Conservation (phyloP, 2,329 filamentous ascomycete species). For the Pyrenochaeta sp. region DNA sequence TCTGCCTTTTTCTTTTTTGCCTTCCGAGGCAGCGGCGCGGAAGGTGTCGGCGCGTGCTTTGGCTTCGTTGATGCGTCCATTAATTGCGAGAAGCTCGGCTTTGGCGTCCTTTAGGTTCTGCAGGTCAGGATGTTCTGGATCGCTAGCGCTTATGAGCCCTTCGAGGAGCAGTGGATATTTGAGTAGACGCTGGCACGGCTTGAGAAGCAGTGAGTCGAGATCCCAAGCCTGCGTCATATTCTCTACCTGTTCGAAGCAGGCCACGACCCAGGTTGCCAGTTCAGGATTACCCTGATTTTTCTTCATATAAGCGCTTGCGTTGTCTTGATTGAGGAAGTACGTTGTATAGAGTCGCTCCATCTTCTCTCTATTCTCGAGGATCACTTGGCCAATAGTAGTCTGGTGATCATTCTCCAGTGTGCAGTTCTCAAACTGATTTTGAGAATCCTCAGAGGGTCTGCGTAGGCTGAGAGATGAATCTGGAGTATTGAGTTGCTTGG, state of each 20-base stretch:
- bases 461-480: constrained; percentile 26
- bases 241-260: constrained; percentile 90
- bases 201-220: constrained; percentile 93
- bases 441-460: constrained; percentile 29
- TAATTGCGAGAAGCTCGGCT: constrained; percentile 70
- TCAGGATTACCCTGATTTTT: constrained; percentile 64
- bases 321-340: constrained; percentile 71
- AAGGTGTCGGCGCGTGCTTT: constrained; percentile 96
- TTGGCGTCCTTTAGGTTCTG: constrained; percentile 74
- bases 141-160: constrained; percentile 80
- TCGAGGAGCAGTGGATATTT: constrained; percentile 91
- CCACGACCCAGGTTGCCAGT: constrained; percentile 82
- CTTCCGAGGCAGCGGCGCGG: constrained; percentile 43
- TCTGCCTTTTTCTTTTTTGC: constrained; percentile 47
- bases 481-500: constrained; percentile 20
- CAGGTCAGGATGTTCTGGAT: constrained; percentile 83
- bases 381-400: constrained; percentile 67
- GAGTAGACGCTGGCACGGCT: constrained; percentile 92
- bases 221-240: constrained; percentile 96
- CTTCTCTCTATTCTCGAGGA: constrained; percentile 62
- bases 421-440: constrained; percentile 42
- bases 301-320: constrained; percentile 69
- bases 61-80: constrained; percentile 83
- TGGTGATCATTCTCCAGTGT: constrained; percentile 62
- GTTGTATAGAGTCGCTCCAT: constrained; percentile 73